Percentiles rank a stretch among this genome's conserved stretches.
These are phyloP conservation scores for Leishmania lainsoni DNA, from an alignment of 208 protist species.

Conservation along the genomic window DNA sequence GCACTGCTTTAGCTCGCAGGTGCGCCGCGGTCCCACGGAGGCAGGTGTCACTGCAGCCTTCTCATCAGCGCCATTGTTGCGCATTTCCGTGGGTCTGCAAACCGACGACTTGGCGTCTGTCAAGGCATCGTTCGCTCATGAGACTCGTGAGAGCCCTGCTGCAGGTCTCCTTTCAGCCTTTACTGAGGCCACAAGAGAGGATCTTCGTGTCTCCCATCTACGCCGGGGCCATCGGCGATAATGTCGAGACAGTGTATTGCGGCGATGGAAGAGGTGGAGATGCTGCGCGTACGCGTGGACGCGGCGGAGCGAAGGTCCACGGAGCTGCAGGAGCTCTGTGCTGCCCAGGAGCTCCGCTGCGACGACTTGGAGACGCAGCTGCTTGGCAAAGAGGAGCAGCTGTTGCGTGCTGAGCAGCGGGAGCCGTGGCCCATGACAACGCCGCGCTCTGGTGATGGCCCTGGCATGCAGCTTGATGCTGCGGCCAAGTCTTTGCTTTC, in stretches of 20 bases:
- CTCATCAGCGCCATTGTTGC: not conserved
- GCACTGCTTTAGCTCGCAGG: not conserved
- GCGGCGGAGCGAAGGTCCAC: constrained; percentile 15
- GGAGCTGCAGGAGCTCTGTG: constrained; percentile 30
- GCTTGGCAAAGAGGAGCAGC: constrained; percentile 53
- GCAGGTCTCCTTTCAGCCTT: not conserved
- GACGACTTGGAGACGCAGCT: constrained; percentile 62
- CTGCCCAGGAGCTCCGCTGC: constrained; percentile 28
- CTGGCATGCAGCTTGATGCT: not conserved
- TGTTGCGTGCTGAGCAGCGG: constrained; percentile 27
- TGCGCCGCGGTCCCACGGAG: not conserved
- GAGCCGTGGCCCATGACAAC: not conserved
- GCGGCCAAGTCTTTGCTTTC: not conserved
- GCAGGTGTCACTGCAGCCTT: not conserved
- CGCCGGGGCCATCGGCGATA: constrained; percentile 15
- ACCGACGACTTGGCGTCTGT: not conserved
- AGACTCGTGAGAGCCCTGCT: not conserved
- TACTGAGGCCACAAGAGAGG: not conserved
- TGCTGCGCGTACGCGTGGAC: constrained; percentile 28
- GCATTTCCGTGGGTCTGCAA: constrained; percentile 4
- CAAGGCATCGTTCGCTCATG: not conserved
- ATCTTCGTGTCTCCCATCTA: not conserved
- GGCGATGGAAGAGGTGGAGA: constrained; percentile 20
- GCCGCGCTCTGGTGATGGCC: not conserved
- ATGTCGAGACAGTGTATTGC: constrained; percentile 23